A percentile compares a stretch with the other conserved stretches of the same genome.
phyloP scores from a whole-genome alignment of 1,284 basidiomycete genomes.

The Trichosporon sp. region DNA sequence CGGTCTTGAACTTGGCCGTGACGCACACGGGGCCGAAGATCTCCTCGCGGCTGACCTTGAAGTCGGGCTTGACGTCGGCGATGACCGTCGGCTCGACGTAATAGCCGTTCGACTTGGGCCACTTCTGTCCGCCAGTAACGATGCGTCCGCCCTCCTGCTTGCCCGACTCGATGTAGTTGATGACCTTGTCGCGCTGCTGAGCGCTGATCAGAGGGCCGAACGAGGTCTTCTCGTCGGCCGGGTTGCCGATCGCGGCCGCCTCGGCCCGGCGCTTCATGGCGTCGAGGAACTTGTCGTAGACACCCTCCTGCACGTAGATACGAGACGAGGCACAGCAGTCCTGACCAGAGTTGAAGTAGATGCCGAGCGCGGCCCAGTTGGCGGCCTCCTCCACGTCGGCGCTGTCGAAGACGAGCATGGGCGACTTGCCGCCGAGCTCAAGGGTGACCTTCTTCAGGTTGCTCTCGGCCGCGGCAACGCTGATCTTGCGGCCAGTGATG shows the following conservation, averaged over 20 bases:
- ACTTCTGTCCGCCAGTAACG: constrained; percentile 65
- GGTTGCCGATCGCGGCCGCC: constrained; percentile 63
- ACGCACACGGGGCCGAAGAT: constrained; percentile 53
- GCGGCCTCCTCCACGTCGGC: constrained; percentile 71
- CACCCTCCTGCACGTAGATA: constrained; percentile 70
- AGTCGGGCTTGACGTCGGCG: constrained; percentile 34
- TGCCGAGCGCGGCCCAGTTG: constrained; percentile 38
- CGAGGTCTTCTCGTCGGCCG: constrained; percentile 65
- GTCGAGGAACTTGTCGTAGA: constrained; percentile 74
- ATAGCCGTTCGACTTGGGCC: constrained; percentile 37
- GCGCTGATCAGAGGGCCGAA: constrained; percentile 82
- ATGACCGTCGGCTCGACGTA: constrained; percentile 50
- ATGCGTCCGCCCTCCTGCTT: constrained; percentile 79
- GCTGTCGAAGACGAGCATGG: constrained; percentile 51
- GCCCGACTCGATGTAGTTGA: constrained; percentile 81
- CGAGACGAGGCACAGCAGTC: constrained; percentile 45
- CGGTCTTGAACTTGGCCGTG: constrained; percentile 47
- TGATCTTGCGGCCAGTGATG: constrained; percentile 75
- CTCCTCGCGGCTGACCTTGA: constrained; percentile 45
- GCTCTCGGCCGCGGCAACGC: constrained; percentile 73
- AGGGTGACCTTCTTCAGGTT: constrained; percentile 70
- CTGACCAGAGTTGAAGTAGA: constrained; percentile 39
- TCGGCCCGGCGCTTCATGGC: constrained; percentile 65
- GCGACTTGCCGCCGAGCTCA: constrained; percentile 56
- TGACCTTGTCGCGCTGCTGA: constrained; percentile 80